Conservation (phyloP, 192 early-diverging fungal species). For the Lunasporangiospora selenospora region DNA sequence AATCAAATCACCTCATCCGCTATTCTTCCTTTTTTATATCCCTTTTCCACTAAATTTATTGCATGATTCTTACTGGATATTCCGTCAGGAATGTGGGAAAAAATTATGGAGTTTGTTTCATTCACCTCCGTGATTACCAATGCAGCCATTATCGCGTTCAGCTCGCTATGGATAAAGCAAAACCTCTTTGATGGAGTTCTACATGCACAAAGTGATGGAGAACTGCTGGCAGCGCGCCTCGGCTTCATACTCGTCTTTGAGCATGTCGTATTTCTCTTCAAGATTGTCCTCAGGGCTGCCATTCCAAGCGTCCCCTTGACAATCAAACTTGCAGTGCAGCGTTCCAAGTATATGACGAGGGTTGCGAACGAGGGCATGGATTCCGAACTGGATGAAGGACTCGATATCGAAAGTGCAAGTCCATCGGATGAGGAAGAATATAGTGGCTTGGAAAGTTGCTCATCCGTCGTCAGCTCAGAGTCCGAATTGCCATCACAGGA, state of each 20-base stretch:
- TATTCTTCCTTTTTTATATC: background rate
- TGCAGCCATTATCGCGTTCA: slow-evolving; percentile 42
- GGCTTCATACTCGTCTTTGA: slow-evolving; percentile 47
- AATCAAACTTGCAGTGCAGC: slow-evolving; percentile 35
- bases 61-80: too few species aligned
- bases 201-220: slow-evolving; percentile 5
- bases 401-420: slow-evolving; percentile 6
- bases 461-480: background rate
- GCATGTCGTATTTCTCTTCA: slow-evolving; percentile 40
- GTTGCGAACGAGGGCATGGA: slow-evolving; percentile 19
- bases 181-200: slow-evolving; percentile 21
- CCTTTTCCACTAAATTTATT: too few species aligned
- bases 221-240: slow-evolving; percentile 25
- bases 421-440: background rate
- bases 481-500: background rate
- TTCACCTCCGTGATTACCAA: slow-evolving; percentile 45
- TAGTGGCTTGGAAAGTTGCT: background rate
- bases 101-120: slow-evolving; percentile 36
- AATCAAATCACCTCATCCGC: too few species aligned
- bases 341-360: slow-evolving; percentile 23
- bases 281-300: slow-evolving; percentile 24
- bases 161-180: slow-evolving; percentile 38
- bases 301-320: slow-evolving; percentile 38
- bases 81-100: slow-evolving; percentile 39
- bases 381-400: slow-evolving; percentile 15